Evolutionary conservation across 305 asterid genomes (phyloP).

Genomic region (Nicotiana rustica): DNA sequence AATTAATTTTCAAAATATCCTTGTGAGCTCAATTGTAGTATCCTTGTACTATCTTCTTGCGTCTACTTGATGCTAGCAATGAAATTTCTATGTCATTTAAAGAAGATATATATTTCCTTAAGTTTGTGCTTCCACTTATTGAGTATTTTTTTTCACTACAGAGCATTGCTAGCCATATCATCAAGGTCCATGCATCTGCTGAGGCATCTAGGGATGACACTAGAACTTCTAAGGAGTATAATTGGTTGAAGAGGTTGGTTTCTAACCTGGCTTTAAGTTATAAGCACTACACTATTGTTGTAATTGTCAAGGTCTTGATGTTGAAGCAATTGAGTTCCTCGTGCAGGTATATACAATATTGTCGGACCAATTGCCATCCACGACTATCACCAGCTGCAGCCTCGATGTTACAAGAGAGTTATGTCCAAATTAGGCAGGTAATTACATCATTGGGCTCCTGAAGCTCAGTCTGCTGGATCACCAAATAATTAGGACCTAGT

Average conservation of each 20-base stretch:
- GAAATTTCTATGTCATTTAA: too few relatives aligned
- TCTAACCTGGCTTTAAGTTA: slow-evolving; percentile 14
- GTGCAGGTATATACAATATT: slow-evolving; percentile 87
- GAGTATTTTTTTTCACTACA: slow-evolving; percentile 47
- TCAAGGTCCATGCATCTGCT: slow-evolving; percentile 93
- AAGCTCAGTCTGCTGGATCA: neutral
- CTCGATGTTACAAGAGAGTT: slow-evolving; percentile 75
- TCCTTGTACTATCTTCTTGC: neutral
- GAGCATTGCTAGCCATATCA: slow-evolving; percentile 92
- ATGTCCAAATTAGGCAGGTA: slow-evolving; percentile 97
- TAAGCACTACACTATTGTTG: slow-evolving; percentile 11
- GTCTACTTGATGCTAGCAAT: too few relatives aligned
- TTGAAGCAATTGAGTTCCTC: slow-evolving; percentile 43
- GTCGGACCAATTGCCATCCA: slow-evolving; percentile 86
- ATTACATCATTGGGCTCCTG: neutral
- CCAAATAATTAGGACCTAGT: too few relatives aligned
- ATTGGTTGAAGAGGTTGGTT: slow-evolving; percentile 91
- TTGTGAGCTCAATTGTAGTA: slow-evolving; percentile 6
- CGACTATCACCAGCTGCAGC: slow-evolving; percentile 97
- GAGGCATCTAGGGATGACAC: slow-evolving; percentile 65
- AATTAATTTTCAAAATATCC: slow-evolving; percentile 1
- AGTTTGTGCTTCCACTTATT: slow-evolving; percentile 29
- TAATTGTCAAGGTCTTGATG: neutral
- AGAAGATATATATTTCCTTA: too few relatives aligned
- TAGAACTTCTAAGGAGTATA: slow-evolving; percentile 73